Percentiles rank a stretch among this genome's conserved stretches.
These are phyloP conservation scores for Pichia nakasei DNA, from an alignment of 805 yeast genomes.

Conservation along the genomic window DNA sequence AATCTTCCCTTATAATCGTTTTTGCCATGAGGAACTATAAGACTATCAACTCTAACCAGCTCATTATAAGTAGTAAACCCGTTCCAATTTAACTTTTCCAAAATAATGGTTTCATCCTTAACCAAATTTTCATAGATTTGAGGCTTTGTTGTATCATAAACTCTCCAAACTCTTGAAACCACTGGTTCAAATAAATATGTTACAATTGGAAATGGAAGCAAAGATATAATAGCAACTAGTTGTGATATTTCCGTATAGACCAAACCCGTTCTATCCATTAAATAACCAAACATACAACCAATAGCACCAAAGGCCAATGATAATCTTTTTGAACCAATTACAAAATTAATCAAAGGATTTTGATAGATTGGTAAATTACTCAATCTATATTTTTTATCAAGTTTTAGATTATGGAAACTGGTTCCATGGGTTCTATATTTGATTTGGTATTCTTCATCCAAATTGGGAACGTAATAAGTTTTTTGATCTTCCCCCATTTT, in stretches of 20 bases:
- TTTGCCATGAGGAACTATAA: constrained; percentile 29
- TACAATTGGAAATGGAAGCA: constrained; percentile 50
- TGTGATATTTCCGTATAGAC: constrained; percentile 41
- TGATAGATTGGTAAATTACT: constrained; percentile 56
- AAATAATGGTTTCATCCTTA: constrained; percentile 52
- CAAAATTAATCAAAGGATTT: constrained; percentile 53
- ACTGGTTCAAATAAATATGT: constrained; percentile 52
- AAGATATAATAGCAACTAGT: constrained; percentile 32
- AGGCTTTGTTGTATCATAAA: constrained; percentile 53
- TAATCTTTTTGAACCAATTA: constrained; percentile 53
- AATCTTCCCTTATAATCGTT: constrained; percentile 27
- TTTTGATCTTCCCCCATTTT: constrained; percentile 26
- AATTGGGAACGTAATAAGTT: constrained; percentile 18
- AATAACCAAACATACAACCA: constrained; percentile 55
- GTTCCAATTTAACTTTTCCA: constrained; percentile 58
- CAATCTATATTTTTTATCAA: constrained; percentile 44
- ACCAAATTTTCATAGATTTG: constrained; percentile 58
- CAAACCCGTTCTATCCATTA: constrained; percentile 45
- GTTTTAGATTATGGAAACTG: constrained; percentile 20
- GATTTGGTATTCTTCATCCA: constrained; percentile 16
- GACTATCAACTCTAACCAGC: constrained; percentile 41
- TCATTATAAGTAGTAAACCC: constrained; percentile 62
- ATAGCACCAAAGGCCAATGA: constrained; percentile 51
- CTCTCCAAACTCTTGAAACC: constrained; percentile 62
- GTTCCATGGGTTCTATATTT: constrained; percentile 25